Base-by-base conservation (phyloP, 1,284 basidiomycete genomes). In the Singerocomus inundabilis region DNA sequence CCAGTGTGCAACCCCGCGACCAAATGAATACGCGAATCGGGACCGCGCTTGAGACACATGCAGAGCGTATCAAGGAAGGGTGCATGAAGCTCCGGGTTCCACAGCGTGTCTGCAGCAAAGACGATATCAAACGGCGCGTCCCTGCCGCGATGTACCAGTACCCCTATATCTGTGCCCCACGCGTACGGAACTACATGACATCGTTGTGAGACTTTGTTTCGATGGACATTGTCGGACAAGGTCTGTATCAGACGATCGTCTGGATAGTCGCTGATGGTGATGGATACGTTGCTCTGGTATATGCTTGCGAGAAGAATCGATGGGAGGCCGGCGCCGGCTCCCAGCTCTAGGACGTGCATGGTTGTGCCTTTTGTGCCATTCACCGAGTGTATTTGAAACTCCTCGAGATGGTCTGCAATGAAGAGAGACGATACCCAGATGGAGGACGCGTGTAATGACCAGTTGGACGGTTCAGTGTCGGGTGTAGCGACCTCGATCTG, bases 1-100 rank as follows among this genome's bases (percentile, higher is more conserved):
- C 86, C 88, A 0, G 87, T 89, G 57, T 90, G 87, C 35, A 89
- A 58, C 1, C 87, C 87, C 1, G 83, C 84, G 11, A 89, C 74
- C 16, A 88, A 64, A 57, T 85, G 75, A 44, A 80, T 61, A 5
- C 83, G 77, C 26, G 85, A 71, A 26, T 68, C 54, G 0, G 65
- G 39, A 9, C 69, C 62, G 44, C 64, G 74, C 44, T 68, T 71
- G 31, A 89, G 71, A 15, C 77, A 76, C 53, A 57, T 48, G 36
- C 66, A 64, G 7, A 89, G 68, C 3, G 82, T 77, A 6, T 75
- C 60, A 29, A 85, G 66, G 46, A 89, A 81, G 9, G 72, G 55
- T 0, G 44, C 51, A 56, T 88, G 86, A 5, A 76, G 56, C 24
- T 80, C 78, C 3, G 82, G 64, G 58, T 88, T 85, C 88, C 86